phyloP scores from a whole-genome alignment of 306 rosid genomes.

The Pyrus bretschneideri region DNA sequence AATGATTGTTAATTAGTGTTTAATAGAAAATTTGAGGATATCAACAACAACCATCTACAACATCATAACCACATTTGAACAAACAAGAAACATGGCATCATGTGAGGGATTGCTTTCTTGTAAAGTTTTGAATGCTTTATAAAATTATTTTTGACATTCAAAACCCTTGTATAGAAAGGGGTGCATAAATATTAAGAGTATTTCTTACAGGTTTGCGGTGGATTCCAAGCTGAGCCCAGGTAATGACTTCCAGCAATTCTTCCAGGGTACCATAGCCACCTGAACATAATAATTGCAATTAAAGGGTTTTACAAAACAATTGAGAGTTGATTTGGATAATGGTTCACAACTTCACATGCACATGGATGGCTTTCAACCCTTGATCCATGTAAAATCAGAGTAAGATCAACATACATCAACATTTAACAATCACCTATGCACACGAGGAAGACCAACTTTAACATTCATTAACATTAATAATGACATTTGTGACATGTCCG shows the following conservation, averaged over 20 bases:
- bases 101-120: conserved; percentile 9
- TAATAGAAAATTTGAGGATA: conserved; percentile 23
- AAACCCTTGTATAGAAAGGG: neutral
- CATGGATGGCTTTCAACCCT: neutral
- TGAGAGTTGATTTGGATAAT: neutral
- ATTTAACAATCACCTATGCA: neutral
- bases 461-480: neutral
- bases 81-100: conserved; percentile 16
- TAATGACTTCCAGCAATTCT: conserved; percentile 94
- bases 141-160: neutral
- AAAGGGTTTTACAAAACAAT: neutral
- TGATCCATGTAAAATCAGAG: neutral
- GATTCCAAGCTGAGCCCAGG: conserved; percentile 99
- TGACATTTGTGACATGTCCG: neutral
- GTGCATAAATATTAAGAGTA: neutral
- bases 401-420: neutral
- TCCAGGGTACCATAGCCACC: conserved; percentile 99
- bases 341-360: neutral
- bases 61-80: conserved; percentile 19
- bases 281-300: neutral
- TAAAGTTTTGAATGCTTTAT: conserved; percentile 3
- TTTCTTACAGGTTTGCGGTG: conserved; percentile 86
- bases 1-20: conserved; percentile 6
- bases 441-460: neutral
- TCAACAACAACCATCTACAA: conserved; percentile 7